Conservation (phyloP, 1,284 basidiomycete species). For the Naganishia liquefaciens region DNA sequence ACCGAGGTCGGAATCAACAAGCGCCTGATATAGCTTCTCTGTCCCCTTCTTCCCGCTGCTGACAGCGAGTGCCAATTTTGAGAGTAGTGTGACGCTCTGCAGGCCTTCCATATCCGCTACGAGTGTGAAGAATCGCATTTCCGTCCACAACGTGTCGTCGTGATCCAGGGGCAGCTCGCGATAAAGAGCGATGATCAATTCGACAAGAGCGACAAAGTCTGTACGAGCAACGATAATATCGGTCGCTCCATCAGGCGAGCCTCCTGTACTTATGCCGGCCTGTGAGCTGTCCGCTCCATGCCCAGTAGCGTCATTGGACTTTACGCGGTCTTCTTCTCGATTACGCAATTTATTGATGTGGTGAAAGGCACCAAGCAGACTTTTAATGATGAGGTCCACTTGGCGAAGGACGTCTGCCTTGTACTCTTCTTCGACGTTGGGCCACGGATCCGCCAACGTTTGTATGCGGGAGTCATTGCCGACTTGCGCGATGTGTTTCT, state of each 20-base stretch:
- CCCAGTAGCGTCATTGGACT: slow-evolving; percentile 22
- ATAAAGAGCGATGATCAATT: slow-evolving; percentile 33
- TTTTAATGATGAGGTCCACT: slow-evolving; percentile 30
- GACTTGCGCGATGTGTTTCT: slow-evolving; percentile 4
- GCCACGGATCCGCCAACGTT: slow-evolving; percentile 21
- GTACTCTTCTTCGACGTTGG: slow-evolving; percentile 31
- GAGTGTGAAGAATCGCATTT: slow-evolving; percentile 32
- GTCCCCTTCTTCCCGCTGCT: slow-evolving; percentile 30
- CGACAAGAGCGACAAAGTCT: slow-evolving; percentile 31
- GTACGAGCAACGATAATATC: slow-evolving; percentile 5
- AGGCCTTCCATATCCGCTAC: slow-evolving; percentile 27
- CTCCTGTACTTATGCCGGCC: neutral
- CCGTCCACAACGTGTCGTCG: slow-evolving; percentile 32
- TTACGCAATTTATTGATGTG: slow-evolving; percentile 30
- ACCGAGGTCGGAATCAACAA: slow-evolving; percentile 25
- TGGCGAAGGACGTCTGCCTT: slow-evolving; percentile 28
- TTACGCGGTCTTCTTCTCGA: slow-evolving; percentile 29
- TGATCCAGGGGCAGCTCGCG: slow-evolving; percentile 29
- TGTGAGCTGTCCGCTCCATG: neutral
- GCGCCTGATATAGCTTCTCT: slow-evolving; percentile 23
- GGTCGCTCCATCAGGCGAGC: neutral
- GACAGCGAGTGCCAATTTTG: slow-evolving; percentile 22
- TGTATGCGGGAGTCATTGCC: neutral
- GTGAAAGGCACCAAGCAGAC: slow-evolving; percentile 28
- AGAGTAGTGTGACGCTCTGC: slow-evolving; percentile 12